phyloP scores from a whole-genome alignment of 768 basidiomycete genomes.

The Rhodotorula sphaerocarpa region DNA sequence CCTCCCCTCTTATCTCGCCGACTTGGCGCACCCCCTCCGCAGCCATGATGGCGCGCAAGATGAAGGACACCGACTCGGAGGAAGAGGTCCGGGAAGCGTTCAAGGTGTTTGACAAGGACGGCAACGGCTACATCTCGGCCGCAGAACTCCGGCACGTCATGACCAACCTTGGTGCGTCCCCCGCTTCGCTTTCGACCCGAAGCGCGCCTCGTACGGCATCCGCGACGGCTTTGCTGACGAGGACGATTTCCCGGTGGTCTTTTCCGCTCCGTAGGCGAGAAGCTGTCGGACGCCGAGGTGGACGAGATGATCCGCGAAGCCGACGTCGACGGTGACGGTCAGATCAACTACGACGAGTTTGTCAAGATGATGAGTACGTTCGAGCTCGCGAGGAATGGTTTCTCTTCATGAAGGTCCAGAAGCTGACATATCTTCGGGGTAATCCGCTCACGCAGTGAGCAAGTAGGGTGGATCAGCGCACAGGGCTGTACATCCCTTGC shows the following conservation, averaged over 20 bases:
- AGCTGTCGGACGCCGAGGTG: constrained; percentile 74
- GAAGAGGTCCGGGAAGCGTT: constrained; percentile 96
- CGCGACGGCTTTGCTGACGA: too few relatives aligned
- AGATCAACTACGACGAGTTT: constrained; percentile 77
- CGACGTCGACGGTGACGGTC: constrained; percentile 91
- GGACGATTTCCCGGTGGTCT: neutral
- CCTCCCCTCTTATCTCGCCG: neutral
- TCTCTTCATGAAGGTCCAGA: too few relatives aligned
- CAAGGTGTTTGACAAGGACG: constrained; percentile 94
- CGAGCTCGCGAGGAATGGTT: too few relatives aligned
- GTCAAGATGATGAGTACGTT: neutral
- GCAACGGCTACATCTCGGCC: constrained; percentile 68
- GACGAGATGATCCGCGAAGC: constrained; percentile 97
- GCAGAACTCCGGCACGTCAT: constrained; percentile 84
- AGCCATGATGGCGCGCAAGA: constrained; percentile 54
- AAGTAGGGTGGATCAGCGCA: too few relatives aligned
- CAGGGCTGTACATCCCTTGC: too few relatives aligned
- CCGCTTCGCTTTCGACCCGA: neutral
- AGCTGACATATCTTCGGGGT: too few relatives aligned
- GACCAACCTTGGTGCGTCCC: constrained; percentile 71
- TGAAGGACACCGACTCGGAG: constrained; percentile 84
- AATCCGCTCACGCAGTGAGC: too few relatives aligned
- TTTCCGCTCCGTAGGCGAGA: constrained; percentile 57
- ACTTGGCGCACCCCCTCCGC: neutral
- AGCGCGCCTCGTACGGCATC: neutral